Base-by-base conservation (phyloP, 2,329 filamentous ascomycete genomes). In the Fusarium sp. region DNA sequence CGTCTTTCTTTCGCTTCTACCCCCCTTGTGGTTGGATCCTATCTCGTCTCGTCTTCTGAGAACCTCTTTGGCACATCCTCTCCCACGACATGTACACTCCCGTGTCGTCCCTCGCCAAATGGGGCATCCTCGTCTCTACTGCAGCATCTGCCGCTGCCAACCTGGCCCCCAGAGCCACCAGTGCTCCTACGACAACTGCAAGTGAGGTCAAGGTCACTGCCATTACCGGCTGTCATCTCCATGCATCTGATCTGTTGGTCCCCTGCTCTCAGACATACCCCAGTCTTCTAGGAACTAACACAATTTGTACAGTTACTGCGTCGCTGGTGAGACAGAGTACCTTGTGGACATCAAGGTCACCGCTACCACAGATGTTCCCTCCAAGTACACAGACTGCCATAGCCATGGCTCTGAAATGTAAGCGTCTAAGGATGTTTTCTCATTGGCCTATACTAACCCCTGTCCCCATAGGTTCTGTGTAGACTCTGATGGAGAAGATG, bases 351-450 rank as follows among this genome's bases (percentile, higher is more conserved):
- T 85, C 4, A 86, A 87, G 8, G 83, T 85, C 4, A 92, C 89
- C 5, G 86, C 85, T 20, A 90, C 88, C 2, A 85, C 86, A 54
- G 86, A 87, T 58, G 80, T 90, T 20, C 90, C 92, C 1, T 84
- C 90, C 0, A 82, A 88, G 62, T 93, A 90, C 76, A 93, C 91
- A 0, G 89, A 82, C 64, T 94, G 93, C 78, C 92, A 94, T 79
- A 76, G 82, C 1, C 91, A 94, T 80, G 90, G 84, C 18, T 77
- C 80, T 5, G 85, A 90, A 54, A 85, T 86, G 90, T 93, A 83
- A 76, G 87, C 50, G 6, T 35, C 27, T 10, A 16, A 40, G 3
- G 18, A 7, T 24, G 35, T n/a, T 16, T 5, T 45, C 8, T 20
- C 18, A 34, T 65, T 66, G 38, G 42, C 11, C 42, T 9, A 40